A percentile compares a stretch with the other conserved stretches of the same genome.
phyloP scores from a whole-genome alignment of 768 basidiomycete genomes.

The Solioccasus polychromus region DNA sequence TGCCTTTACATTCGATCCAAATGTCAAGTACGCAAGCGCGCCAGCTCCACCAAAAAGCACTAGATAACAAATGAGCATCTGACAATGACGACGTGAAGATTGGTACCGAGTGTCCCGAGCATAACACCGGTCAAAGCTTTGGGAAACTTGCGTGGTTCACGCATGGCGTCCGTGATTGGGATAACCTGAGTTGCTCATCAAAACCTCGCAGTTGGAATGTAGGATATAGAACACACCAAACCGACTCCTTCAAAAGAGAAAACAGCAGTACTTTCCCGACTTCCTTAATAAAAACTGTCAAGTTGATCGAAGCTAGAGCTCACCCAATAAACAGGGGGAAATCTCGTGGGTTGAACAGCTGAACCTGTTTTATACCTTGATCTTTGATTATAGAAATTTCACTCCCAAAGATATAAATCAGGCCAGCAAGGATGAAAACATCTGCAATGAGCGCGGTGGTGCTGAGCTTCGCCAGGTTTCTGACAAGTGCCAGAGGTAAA shows the following conservation, averaged over 20 bases:
- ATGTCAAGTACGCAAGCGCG: slow-evolving; percentile 81
- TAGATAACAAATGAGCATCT: slow-evolving; percentile 22
- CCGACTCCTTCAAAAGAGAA: slow-evolving; percentile 99
- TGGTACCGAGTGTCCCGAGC: slow-evolving; percentile 71
- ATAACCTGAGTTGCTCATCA: slow-evolving; percentile 55
- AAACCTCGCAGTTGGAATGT: not conserved
- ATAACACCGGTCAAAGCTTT: slow-evolving; percentile 85
- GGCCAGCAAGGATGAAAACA: slow-evolving; percentile 87
- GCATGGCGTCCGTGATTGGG: slow-evolving; percentile 97
- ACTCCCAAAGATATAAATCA: slow-evolving; percentile 84
- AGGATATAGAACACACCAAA: slow-evolving; percentile 47
- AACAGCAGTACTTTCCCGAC: slow-evolving; percentile 75
- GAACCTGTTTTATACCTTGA: slow-evolving; percentile 73
- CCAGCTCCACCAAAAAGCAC: slow-evolving; percentile 89
- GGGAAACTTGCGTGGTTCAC: slow-evolving; percentile 92
- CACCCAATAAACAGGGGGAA: slow-evolving; percentile 93
- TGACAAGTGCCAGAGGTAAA: slow-evolving; percentile 83
- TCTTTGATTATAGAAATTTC: slow-evolving; percentile 69
- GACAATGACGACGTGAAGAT: not conserved
- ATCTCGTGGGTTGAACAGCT: slow-evolving; percentile 83
- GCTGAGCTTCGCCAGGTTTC: slow-evolving; percentile 93
- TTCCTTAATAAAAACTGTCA: slow-evolving; percentile 1
- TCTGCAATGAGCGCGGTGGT: slow-evolving; percentile 91
- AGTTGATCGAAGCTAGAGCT: slow-evolving; percentile 23
- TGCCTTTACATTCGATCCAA: slow-evolving; percentile 83